Base-by-base conservation (phyloP, 2,329 filamentous ascomycete genomes). In the Phyllosticta citrichinensis region DNA sequence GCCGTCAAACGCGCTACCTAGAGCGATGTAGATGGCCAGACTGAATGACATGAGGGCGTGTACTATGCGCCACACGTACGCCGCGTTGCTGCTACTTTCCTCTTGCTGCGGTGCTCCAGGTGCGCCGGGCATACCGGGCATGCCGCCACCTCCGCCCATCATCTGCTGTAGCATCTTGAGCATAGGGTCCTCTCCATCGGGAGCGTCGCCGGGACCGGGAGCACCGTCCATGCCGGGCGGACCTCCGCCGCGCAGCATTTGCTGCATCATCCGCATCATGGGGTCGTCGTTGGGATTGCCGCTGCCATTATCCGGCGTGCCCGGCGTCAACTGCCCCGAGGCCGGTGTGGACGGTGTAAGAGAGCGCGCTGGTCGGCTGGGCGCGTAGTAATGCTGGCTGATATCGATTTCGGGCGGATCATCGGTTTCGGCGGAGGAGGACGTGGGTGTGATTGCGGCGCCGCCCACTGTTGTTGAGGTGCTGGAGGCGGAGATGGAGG, bases 401-500 rank as follows among this genome's bases (percentile, higher is more conserved):
- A 93, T 91, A 71, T 92, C 88, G 64, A 90, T 81, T 72, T 91
- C 89, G 5, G 86, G 87, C 5, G 88, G 88, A 62, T 80, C 83
- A 61, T 71, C 70, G n/a, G 69, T 70, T n/a, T 68, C 67, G 22
- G 68, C 68, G n/a, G 66, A 65, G 57, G 69, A 66, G n/a, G 62
- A 47, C 61, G 67, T 62, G 52, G 74, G 63, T 25, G 74, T 59
- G 27, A 67, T 64, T 40, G 64, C 53, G 62, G 62, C 65, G 25
- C 67, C 62, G 11, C 68, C 53, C 17, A 69, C 65, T 58, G 69
- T 64, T 54, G 66, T 68, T 69, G 55, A n/a, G 33, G 61, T 20
- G 35, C 53, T 30, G 62, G 63, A n/a, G 64, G 70, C 65, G 69
- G 68, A 65, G 63, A 55, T 64, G 64, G 52, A 25, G n/a, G 52